Percentiles rank a stretch among this genome's conserved stretches.
These are phyloP conservation scores for Pyrenophora tritici-repentis DNA, from an alignment of 2,329 filamentous ascomycete genomes.

Conservation along the genomic window DNA sequence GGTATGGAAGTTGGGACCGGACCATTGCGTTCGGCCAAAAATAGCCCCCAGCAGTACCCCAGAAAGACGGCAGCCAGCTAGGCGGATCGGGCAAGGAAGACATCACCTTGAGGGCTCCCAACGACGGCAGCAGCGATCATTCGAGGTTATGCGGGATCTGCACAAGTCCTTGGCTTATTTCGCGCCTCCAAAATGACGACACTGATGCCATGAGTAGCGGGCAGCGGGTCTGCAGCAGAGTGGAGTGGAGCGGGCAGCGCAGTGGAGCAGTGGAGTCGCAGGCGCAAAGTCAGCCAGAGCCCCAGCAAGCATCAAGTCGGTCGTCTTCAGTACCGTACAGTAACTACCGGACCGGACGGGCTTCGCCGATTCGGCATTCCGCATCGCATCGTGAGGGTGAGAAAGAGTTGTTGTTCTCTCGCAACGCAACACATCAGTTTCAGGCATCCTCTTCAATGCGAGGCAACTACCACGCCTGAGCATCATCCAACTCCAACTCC, in stretches of 20 bases:
- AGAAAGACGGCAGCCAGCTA: constrained; percentile 34
- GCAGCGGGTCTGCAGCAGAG: too few relatives aligned
- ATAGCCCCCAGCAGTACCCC: constrained; percentile 40
- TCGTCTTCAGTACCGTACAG: too few relatives aligned
- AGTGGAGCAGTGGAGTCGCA: too few relatives aligned
- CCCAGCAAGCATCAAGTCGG: too few relatives aligned
- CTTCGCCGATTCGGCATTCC: too few relatives aligned
- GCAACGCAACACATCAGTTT: neutral
- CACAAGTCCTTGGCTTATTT: constrained; percentile 37
- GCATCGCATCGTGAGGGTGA: constrained; percentile 1
- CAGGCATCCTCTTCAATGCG: constrained; percentile 5
- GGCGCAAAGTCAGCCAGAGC: too few relatives aligned
- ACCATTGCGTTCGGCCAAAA: constrained; percentile 30
- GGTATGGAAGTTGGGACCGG: constrained; percentile 21
- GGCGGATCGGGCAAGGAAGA: constrained; percentile 23
- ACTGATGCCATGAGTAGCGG: constrained; percentile 4
- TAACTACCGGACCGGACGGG: too few relatives aligned
- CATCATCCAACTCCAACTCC: constrained; percentile 1
- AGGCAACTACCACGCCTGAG: neutral
- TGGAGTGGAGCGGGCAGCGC: too few relatives aligned
- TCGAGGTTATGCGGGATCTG: constrained; percentile 37
- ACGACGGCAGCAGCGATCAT: constrained; percentile 30
- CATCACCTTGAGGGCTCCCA: constrained; percentile 15
- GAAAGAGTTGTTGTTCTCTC: neutral
- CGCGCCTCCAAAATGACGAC: constrained; percentile 31